Base-by-base conservation (phyloP, 108 stramenopile genomes). In the Fragilaria radians region DNA sequence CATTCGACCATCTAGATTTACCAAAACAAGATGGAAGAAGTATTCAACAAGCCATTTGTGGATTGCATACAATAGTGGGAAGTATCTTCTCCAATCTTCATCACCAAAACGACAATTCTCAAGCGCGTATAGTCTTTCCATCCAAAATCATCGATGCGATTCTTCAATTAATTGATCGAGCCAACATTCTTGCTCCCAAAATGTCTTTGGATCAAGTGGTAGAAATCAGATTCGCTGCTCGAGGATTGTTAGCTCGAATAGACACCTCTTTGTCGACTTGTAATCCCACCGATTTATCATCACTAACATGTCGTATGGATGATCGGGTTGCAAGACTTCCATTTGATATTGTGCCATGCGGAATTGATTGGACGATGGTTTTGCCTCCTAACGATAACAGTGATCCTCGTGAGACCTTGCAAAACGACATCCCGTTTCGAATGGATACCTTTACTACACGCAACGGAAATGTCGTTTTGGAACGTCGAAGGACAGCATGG, bases 401-500 rank as follows among this genome's bases (percentile, higher is more conserved):
- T 25, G 45, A 59, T 46, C 21, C 32, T 14, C 25, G 24, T 34
- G 53, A 14, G 34, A 66, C n/a, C 30, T 72, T 59, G 14, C 53
- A 73, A 9, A 33, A 55, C 53, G 54, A 65, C 5, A 82, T 85
- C 57, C 84, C 84, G 36, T 85, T 81, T 52, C 48, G 54, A 3
- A 73, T 73, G 53, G 84, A 85, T 66, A 81, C 78, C 32, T 71
- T 85, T 48, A 66, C 70, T 11, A 85, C 84, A 59, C 68, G 80
- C 34, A 77, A 66, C 0, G 84, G 84, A 24, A 26, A 57, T n/a
- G 55, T 64, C 9, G 86, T 87, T 4, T 47, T 56, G 48, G 86
- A 87, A 67, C 74, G 86, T 42, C 61, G 86, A 27, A 80, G 81
- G 0, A 87, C 86, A 5, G 77, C 86, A 9, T 87, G 86, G 86